Evolutionary conservation across 1,139 yeast species (phyloP), one percentile per base, ranked within the genome.

Genomic region (Geotrichum restrictum): DNA sequence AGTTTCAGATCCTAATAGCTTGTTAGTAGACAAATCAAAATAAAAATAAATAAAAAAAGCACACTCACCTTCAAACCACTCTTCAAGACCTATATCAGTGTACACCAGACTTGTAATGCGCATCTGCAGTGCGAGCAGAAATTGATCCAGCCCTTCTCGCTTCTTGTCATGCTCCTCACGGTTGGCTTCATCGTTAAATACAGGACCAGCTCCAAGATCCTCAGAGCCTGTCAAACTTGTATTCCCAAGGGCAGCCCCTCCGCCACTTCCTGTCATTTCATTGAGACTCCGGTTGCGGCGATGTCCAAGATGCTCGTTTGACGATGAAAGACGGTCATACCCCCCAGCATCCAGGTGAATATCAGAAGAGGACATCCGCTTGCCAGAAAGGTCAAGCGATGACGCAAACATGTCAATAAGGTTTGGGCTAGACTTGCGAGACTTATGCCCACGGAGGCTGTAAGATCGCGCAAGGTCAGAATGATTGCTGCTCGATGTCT

Each of bases 1-100:
- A 1, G 69, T 65, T 45, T 66, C 69, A n/a, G 67, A 63, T 1
- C 68, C 63, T 36, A 21, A 22, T 37, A 39, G 32, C 10, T 11
- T 24, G 53, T 45, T 38, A 55, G 53, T 29, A 37, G 31, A 22
- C 18, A n/a, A 16, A 4, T 2, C 5, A 4, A 46, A 27, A n/a
- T 8, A 32, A 33, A 13, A 42, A 24, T 6, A 31, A 21, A 32
- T 24, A 13, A 42, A 24, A 6, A 31, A 21, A 45, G 2, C 2
- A 19, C 24, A 51, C 61, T 47, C 51, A 60, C 65, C 69, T 18
- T 63, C 59, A 21, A 46, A 58, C 65, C 67, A 66, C 10, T 64
- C 62, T 19, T 60, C 58, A 31, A 57, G 44, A 4, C 69, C 69
- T 50, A 66, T 52, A 51, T 66, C 69, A 1, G 67, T 61, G 47